Conservation (phyloP, 352 stramenopile species). For the Phytophthora parvispora region DNA sequence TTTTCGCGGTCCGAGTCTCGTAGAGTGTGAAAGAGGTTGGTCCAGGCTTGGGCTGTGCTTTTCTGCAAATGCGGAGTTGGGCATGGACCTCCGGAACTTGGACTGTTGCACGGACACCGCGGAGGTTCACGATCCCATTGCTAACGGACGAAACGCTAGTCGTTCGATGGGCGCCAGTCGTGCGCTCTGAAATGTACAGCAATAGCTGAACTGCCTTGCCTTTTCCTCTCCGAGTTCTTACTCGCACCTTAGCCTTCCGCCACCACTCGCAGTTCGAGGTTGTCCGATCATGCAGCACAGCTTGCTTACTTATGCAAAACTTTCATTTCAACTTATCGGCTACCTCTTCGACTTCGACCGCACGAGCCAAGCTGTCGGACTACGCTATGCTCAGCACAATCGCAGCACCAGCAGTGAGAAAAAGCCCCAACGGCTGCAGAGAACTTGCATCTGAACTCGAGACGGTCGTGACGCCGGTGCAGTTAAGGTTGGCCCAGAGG, state of each 20-base stretch:
- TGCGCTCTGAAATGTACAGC: constrained; percentile 1
- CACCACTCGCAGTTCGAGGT: too few species aligned
- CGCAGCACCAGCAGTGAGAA: neutral
- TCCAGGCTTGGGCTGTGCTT: neutral
- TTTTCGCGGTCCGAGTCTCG: neutral
- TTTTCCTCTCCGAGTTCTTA: neutral
- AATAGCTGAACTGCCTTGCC: neutral
- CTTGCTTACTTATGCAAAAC: neutral
- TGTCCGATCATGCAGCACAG: neutral
- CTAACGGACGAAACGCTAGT: neutral
- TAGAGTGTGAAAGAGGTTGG: neutral
- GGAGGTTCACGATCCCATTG: neutral
- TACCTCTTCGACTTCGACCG: too few species aligned
- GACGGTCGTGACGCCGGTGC: constrained; percentile 15
- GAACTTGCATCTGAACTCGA: constrained; percentile 2
- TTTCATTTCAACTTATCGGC: neutral
- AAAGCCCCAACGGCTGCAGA: neutral
- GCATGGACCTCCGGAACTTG: constrained; percentile 7
- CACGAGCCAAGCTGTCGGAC: too few species aligned
- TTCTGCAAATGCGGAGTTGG: constrained; percentile 7
- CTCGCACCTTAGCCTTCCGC: too few species aligned
- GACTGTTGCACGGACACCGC: neutral
- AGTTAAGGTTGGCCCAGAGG: constrained; percentile 14
- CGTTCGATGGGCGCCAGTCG: neutral
- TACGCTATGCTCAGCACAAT: constrained; percentile 1